A percentile compares a stretch with the other conserved stretches of the same genome.
These are phyloP conservation scores for Paecilomyces sp. DNA, from an alignment of 2,329 filamentous ascomycete species.

Conservation along the genomic window DNA sequence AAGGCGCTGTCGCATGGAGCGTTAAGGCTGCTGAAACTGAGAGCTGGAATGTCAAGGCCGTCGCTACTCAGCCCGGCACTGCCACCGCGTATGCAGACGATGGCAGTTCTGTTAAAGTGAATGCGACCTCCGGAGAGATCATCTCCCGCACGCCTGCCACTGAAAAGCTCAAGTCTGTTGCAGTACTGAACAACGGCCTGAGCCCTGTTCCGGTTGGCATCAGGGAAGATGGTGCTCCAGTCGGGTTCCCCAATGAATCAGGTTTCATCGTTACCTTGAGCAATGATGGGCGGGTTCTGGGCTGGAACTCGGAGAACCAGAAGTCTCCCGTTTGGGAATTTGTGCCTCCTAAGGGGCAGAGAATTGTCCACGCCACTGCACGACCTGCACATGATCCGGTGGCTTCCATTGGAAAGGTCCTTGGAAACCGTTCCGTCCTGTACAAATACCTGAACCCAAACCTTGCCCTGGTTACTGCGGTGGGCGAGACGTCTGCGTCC, in stretches of 20 bases:
- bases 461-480: conserved; percentile 65
- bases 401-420: conserved; percentile 88
- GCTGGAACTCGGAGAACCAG: conserved; percentile 33
- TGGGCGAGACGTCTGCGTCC: conserved; percentile 56
- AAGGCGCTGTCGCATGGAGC: conserved; percentile 71
- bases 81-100: conserved; percentile 54
- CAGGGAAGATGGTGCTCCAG: conserved; percentile 26
- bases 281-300: conserved; percentile 33
- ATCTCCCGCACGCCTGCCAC: conserved; percentile 22
- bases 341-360: conserved; percentile 56
- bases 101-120: conserved; percentile 53
- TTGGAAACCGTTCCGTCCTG: conserved; percentile 84
- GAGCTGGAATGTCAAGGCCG: conserved; percentile 60
- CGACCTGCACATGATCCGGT: conserved; percentile 74
- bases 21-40: conserved; percentile 55
- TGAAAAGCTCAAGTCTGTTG: conserved; percentile 23
- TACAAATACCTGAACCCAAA: conserved; percentile 98
- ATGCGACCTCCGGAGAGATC: conserved; percentile 37
- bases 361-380: conserved; percentile 60
- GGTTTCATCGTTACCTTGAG: conserved; percentile 35
- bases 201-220: conserved; percentile 23
- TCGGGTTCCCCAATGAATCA: conserved; percentile 21
- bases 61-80: conserved; percentile 55
- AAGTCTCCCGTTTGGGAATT: conserved; percentile 63
- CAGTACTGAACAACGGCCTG: conserved; percentile 18